Percentiles rank a stretch among this genome's conserved stretches.
Evolutionary conservation across 768 basidiomycete species (phyloP).

Genomic region (Leucocoprinus sp.): DNA sequence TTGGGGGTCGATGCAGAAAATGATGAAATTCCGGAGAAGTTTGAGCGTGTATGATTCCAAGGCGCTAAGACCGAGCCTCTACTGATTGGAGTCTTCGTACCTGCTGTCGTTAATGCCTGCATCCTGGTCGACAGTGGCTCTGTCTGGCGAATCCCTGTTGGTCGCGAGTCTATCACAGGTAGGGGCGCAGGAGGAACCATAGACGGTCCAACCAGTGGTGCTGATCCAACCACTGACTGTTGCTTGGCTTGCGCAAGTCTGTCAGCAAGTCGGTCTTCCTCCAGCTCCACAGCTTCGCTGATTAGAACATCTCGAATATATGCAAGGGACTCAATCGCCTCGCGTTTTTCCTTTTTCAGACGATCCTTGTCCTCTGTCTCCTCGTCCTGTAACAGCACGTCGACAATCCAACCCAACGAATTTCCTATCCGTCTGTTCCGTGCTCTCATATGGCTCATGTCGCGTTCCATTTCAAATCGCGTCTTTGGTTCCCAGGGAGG

Average conservation of each 20-base stretch:
- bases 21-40: constrained; percentile 28
- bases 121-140: neutral
- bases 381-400: constrained; percentile 55
- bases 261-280: constrained; percentile 52
- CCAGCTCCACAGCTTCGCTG: constrained; percentile 43
- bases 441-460: constrained; percentile 43
- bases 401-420: constrained; percentile 68
- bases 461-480: constrained; percentile 64
- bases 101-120: constrained; percentile 12
- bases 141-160: constrained; percentile 15
- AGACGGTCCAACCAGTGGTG: constrained; percentile 13
- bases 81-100: constrained; percentile 8
- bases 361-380: constrained; percentile 31
- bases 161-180: constrained; percentile 29
- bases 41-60: constrained; percentile 51
- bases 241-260: constrained; percentile 24
- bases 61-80: constrained; percentile 28
- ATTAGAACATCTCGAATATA: constrained; percentile 72
- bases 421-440: constrained; percentile 61
- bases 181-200: constrained; percentile 29
- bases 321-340: constrained; percentile 68
- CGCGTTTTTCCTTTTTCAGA: constrained; percentile 37
- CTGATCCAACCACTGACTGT: constrained; percentile 15
- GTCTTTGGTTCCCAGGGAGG: constrained; percentile 64
- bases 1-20: constrained; percentile 32